These are phyloP conservation scores for Phanerodontia chrysosporium DNA, from an alignment of 768 basidiomycete genomes.

Conservation along the genomic window DNA sequence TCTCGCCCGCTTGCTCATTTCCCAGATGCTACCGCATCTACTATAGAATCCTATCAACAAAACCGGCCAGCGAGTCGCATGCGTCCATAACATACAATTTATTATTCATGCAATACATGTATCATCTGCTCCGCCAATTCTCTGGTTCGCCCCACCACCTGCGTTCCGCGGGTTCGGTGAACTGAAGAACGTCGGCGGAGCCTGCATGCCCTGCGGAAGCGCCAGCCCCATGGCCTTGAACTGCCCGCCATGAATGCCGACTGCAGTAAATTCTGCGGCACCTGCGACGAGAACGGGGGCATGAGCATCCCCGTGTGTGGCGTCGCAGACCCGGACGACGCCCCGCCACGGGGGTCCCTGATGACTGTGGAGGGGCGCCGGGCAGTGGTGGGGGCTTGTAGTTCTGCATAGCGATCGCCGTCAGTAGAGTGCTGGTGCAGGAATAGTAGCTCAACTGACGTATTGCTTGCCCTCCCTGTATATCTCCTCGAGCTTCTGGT, in stretches of 20 bases:
- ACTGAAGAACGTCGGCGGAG: slow-evolving; percentile 1
- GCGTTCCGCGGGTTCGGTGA: not conserved
- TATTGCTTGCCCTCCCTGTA: slow-evolving; percentile 75
- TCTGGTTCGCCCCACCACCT: not conserved
- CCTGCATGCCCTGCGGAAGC: not conserved
- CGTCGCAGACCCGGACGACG: not conserved
- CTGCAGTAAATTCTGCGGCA: not conserved
- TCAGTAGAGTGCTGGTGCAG: no score
- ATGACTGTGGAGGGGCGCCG: no score
- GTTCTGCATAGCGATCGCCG: not conserved
- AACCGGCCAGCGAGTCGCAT: no score
- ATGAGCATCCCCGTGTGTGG: slow-evolving; percentile 8
- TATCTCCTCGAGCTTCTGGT: slow-evolving; percentile 81
- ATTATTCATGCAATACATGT: no score
- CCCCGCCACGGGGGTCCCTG: no score
- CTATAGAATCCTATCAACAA: no score
- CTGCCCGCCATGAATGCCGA: slow-evolving; percentile 2
- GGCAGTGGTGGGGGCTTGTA: slow-evolving; percentile 9
- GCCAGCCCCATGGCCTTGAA: not conserved
- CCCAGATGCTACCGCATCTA: no score
- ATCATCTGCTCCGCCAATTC: not conserved
- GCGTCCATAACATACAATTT: no score
- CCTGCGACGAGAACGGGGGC: slow-evolving; percentile 2
- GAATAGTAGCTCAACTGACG: slow-evolving; percentile 39
- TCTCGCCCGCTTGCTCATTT: no score